phyloP scores from a whole-genome alignment of 805 yeast genomes.

The Kluyveromyces starmeri region DNA sequence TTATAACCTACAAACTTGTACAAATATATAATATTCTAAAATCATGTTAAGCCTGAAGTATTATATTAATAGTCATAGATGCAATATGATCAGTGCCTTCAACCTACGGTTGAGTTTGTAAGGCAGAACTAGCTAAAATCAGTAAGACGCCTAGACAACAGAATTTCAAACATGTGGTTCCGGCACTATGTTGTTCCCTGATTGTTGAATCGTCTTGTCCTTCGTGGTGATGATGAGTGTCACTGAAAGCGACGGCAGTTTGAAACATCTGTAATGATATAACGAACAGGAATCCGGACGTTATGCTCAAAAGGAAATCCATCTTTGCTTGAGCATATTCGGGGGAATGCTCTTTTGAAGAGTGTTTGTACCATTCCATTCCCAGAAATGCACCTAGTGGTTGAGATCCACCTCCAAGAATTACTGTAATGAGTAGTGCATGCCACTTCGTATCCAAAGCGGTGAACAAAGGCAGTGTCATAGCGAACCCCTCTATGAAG shows the following conservation, averaged over 20 bases:
- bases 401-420: conserved; percentile 77
- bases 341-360: conserved; percentile 31
- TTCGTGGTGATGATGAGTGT: conserved; percentile 40
- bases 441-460: conserved; percentile 53
- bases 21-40: too few species aligned
- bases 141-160: conserved; percentile 28
- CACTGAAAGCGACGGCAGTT: conserved; percentile 73
- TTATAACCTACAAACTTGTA: too few species aligned
- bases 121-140: conserved; percentile 20
- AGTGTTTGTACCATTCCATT: conserved; percentile 32
- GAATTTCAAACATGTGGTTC: conserved; percentile 29
- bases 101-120: too few species aligned
- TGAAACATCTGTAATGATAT: conserved; percentile 82
- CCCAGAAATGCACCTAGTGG: conserved; percentile 85
- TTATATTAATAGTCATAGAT: too few species aligned
- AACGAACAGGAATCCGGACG: conserved; percentile 79
- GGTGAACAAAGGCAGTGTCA: conserved; percentile 82
- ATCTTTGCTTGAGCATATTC: conserved; percentile 27
- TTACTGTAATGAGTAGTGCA: conserved; percentile 57
- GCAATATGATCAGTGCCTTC: too few species aligned
- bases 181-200: conserved; percentile 24
- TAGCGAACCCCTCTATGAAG: conserved; percentile 87
- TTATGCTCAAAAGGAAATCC: conserved; percentile 49
- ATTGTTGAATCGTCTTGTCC: conserved; percentile 19
- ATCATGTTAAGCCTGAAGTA: too few species aligned